Base-by-base conservation (phyloP, 2,329 filamentous ascomycete species). In the Cryphonectria carpinicola region DNA sequence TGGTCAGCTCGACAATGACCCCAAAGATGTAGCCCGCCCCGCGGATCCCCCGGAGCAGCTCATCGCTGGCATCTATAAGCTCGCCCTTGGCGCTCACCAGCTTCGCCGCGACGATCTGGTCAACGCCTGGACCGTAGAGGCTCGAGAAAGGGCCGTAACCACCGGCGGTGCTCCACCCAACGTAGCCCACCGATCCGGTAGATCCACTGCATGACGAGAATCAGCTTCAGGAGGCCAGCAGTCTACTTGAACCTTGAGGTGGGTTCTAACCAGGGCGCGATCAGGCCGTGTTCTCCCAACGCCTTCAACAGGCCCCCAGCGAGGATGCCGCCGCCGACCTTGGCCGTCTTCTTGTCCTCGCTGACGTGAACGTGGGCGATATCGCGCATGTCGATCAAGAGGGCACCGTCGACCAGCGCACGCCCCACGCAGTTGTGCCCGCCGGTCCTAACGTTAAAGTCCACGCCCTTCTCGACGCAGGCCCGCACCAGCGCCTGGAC, bases 161-260 rank as follows among this genome's bases (percentile, higher is more conserved):
- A 6, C 80, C 81, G 11, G 76, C 74, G 11, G 75, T 77, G 11
- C 78, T 77, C 80, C 81, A 82, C 1, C 80, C 79, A 1, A 78
- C 75, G 54, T 78, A 81, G 10, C 80, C 81, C 3, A 82, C 77
- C 25, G 65, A 49, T n/a, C 60, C 60, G 11, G 11, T 56, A 6
- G 65, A 56, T 4, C 58, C 66, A 54, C 58, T 68, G 25, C 19
- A 11, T 14, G 8, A 71, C 70, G 14, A 70, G 37, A 25, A 74
- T 35, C 58, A 61, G 58, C 32, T n/a, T 58, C 25, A 58, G 14
- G 14, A 8, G 25, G 25, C 54, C 28, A 25, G 39, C 61, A 28
- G 8, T 64, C 61, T 64, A 13, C n/a, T 35, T 37, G 10, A 0
- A 25, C 11, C 35, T 64, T 1, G 39, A 25, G 22, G 37, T n/a